Evolutionary conservation across 306 rosid species (phyloP), one percentile per base, ranked within the genome.

Genomic region (Castanea mollissima): DNA sequence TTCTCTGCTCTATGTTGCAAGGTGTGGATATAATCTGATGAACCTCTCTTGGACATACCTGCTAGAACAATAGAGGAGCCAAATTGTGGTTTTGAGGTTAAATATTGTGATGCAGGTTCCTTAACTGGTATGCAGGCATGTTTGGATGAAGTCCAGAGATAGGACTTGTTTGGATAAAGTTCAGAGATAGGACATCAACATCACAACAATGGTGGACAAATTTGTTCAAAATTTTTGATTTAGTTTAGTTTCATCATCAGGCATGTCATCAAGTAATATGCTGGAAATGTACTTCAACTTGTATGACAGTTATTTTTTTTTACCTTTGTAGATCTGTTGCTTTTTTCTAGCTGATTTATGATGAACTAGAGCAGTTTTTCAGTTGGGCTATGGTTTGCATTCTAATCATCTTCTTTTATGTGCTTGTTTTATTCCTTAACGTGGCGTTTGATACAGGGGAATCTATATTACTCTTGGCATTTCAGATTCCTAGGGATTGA

Each of bases 21-120:
- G 74, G 14, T 65, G 82, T 32, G 70, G 74, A 83, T 83, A 81
- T 71, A 79, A 70, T 29, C 74, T 81, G 78, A 74, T 79, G 68
- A 76, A 74, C 69, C 74, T 75, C 32, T 60, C 59, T 19, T 38
- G 51, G 74, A 81, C 21, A 64, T 46, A 25, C 60, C 44, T 4
- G 34, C 83, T 29, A 60, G 78, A 58, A 62, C 44, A 58, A 79
- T 27, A 55, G 73, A 68, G 27, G 73, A 77, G 55, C 68, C 46
- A 60, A 75, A 76, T 38, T 38, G 21, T 29, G 19, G 21, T 19
- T 31, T 9, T 41, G 71, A 20, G 58, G 69, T 79, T 55, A 67
- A 20, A 72, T 75, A 67, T 73, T 74, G 59, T 77, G 82, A 77
- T 75, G 4, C 29, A 78, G 71, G 72, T 49, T 57, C 51, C 76